A percentile compares a stretch with the other conserved stretches of the same genome.
phyloP scores from a whole-genome alignment of 2,329 filamentous ascomycete genomes.

The Dactylellina parvicollis region DNA sequence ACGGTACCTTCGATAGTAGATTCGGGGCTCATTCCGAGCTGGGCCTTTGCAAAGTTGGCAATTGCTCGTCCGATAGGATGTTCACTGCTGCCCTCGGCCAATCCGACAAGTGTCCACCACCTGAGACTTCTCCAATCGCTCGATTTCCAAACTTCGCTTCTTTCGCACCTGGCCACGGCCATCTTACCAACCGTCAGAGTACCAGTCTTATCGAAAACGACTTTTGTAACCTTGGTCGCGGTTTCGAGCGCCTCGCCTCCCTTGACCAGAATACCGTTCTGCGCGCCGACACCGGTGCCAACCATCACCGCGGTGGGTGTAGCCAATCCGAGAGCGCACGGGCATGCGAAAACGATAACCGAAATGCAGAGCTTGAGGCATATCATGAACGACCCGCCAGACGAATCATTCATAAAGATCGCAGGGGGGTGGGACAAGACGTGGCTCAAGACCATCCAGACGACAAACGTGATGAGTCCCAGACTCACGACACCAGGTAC shows the following conservation, averaged over 20 bases:
- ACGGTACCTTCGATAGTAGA: conserved; percentile 82
- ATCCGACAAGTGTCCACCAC: conserved; percentile 95
- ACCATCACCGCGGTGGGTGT: conserved; percentile 99
- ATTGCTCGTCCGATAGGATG: conserved; percentile 95
- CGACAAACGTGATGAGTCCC: conserved; percentile 83
- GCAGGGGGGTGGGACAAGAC: conserved; percentile 82
- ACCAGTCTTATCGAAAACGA: conserved; percentile 95
- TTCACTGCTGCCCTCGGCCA: conserved; percentile 95
- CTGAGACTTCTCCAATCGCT: conserved; percentile 75
- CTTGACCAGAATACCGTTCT: conserved; percentile 97
- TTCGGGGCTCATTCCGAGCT: conserved; percentile 77
- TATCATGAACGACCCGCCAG: conserved; percentile 93
- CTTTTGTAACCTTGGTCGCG: conserved; percentile 86
- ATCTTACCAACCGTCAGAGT: conserved; percentile 95
- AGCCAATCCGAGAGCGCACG: conserved; percentile 92
- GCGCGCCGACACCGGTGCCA: conserved; percentile 93
- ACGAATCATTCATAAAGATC: conserved; percentile 82
- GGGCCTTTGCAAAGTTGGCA: conserved; percentile 75
- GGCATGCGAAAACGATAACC: conserved; percentile 97
- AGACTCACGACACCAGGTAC: conserved; percentile 88
- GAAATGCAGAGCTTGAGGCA: conserved; percentile 98
- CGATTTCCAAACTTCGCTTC: conserved; percentile 75
- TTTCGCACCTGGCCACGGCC: conserved; percentile 79
- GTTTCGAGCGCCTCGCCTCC: conserved; percentile 91
- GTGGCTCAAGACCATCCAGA: conserved; percentile 96